A percentile compares a stretch with the other conserved stretches of the same genome.
phyloP scores from a whole-genome alignment of 2,329 filamentous ascomycete genomes.

The Helicocarpus griseus region DNA sequence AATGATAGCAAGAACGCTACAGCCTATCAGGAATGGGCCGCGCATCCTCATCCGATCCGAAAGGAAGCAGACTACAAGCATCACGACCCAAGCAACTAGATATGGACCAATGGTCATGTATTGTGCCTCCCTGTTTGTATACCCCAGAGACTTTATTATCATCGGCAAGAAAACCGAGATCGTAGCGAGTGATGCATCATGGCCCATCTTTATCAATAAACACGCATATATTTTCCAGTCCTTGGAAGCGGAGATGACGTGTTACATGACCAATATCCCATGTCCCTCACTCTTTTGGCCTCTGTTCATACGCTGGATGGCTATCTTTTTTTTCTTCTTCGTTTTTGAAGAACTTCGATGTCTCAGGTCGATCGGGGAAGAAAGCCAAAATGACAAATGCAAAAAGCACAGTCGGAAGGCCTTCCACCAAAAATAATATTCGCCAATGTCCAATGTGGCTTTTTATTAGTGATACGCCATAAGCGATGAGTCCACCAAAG shows the following conservation, averaged over 20 bases:
- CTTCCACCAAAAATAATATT: slow-evolving; percentile 44
- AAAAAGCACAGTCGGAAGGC: slow-evolving; percentile 37
- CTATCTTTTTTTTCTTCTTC: slow-evolving; percentile 9
- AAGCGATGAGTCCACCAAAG: slow-evolving; percentile 44
- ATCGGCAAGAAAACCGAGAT: slow-evolving; percentile 9
- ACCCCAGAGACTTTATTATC: slow-evolving; percentile 19
- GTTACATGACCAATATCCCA: slow-evolving; percentile 8
- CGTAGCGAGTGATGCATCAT: slow-evolving; percentile 9
- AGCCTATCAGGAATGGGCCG: slow-evolving; percentile 12
- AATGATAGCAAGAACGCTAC: background rate
- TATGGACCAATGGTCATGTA: slow-evolving; percentile 23
- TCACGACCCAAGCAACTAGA: slow-evolving; percentile 9
- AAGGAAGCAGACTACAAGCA: slow-evolving; percentile 16
- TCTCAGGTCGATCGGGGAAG: slow-evolving; percentile 34
- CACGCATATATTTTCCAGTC: slow-evolving; percentile 12
- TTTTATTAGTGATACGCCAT: slow-evolving; percentile 18
- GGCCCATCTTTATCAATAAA: slow-evolving; percentile 11
- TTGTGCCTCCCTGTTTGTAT: slow-evolving; percentile 18
- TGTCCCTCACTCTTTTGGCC: slow-evolving; percentile 11
- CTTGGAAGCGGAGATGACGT: slow-evolving; percentile 11
- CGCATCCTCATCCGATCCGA: slow-evolving; percentile 19
- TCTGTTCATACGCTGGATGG: slow-evolving; percentile 11
- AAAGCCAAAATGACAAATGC: slow-evolving; percentile 33
- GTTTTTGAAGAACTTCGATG: slow-evolving; percentile 10
- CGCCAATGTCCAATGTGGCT: slow-evolving; percentile 35